Conservation (phyloP, 768 basidiomycete species). For the Trametes cinnabarina region DNA sequence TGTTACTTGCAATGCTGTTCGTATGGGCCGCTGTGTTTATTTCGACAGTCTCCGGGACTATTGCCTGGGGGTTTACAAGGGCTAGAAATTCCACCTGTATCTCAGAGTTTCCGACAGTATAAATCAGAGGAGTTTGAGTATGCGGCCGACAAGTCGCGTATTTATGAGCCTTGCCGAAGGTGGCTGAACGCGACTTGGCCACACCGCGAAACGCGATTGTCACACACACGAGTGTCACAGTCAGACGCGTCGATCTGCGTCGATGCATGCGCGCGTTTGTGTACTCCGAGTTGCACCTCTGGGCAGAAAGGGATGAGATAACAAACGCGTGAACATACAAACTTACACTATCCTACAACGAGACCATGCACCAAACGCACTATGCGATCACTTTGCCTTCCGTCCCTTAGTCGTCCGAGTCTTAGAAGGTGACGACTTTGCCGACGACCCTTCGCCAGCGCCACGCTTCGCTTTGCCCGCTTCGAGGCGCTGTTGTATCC, state of each 20-base stretch:
- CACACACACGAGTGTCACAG: background rate
- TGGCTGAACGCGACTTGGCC: background rate
- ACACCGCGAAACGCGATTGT: conserved; percentile 3
- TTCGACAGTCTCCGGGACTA: too few relatives aligned
- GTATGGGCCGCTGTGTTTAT: too few relatives aligned
- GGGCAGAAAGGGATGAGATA: background rate
- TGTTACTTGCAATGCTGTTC: too few relatives aligned
- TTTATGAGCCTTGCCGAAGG: background rate
- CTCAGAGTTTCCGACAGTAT: too few relatives aligned
- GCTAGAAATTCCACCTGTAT: too few relatives aligned
- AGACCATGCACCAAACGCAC: background rate
- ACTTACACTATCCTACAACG: conserved; percentile 13
- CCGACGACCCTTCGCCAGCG: conserved; percentile 10
- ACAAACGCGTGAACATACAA: conserved; percentile 7
- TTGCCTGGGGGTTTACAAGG: too few relatives aligned
- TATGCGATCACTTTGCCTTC: conserved; percentile 9
- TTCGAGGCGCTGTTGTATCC: conserved; percentile 56
- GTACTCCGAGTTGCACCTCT: too few relatives aligned
- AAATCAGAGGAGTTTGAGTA: too few relatives aligned
- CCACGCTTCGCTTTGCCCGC: conserved; percentile 41
- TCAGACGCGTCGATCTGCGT: background rate
- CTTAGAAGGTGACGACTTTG: conserved; percentile 6
- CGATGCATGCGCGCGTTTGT: background rate
- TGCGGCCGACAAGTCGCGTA: too few relatives aligned
- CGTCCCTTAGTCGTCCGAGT: conserved; percentile 7